Base-by-base conservation (phyloP, 345 rosid species). In the Brassica cretica region DNA sequence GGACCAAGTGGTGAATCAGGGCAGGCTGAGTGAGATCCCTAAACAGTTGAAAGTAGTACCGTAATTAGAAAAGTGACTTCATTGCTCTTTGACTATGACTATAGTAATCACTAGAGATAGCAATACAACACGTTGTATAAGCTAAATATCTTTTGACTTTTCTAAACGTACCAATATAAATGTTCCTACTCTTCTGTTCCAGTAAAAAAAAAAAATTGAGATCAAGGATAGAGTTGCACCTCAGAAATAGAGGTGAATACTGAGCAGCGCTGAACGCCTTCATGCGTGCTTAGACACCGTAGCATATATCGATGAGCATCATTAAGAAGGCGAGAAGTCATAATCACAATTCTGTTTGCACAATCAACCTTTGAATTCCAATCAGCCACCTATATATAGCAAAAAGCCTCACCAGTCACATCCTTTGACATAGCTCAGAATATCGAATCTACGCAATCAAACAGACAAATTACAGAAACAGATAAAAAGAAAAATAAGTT, bases 1-100 rank as follows among this genome's bases (percentile, higher is more conserved):
- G 98, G 88, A 75, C 99, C 98, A 64, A 92, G 80, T 80, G 98
- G 98, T 60, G 97, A 94, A 81, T 91, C 93, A 41, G 95, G 90
- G 75, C 83, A 92, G 7, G 84, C 86, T 62, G 95, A 89, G 81
- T 94, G 98, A 80, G 95, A 90, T 77, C 86, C 84, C 98, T 19
- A 19, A 19, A 19, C 19, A 19, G 19, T 19, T 19, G 19, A 19
- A 19, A 19, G 19, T 19, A 19, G 19, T 19, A 19, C 19, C 19
- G 19, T 19, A 19, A 19, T 19, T 19, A 19, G 19, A 19, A 19
- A 37, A 37, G 10, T 37, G 44, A 37, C 44, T 37, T 37, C 44
- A 18, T 55, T 18, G n/a, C 32, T 24, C 32, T 25, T 25, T 19
- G 19, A 19, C n/a, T 61, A 29, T 62, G 37, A 60, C 25, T 60